Evolutionary conservation across 352 stramenopile species (phyloP).

Genomic region (Phytophthora chlamydospora): DNA sequence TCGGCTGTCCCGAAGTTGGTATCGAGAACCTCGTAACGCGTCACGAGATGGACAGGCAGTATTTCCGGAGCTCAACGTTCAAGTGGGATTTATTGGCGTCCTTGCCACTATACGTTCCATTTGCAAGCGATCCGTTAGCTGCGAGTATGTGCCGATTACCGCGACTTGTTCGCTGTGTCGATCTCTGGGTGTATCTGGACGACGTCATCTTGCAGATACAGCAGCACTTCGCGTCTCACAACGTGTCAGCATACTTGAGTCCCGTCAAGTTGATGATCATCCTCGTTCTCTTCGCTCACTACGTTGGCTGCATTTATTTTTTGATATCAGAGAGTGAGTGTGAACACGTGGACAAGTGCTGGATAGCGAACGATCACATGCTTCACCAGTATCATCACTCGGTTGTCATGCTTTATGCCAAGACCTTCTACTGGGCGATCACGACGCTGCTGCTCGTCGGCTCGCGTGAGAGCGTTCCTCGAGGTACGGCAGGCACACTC

Average conservation of each 20-base stretch:
- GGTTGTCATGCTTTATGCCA: conserved; percentile 54
- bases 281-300: conserved; percentile 68
- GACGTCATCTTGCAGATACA: conserved; percentile 74
- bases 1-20: conserved; percentile 48
- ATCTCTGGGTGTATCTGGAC: conserved; percentile 66
- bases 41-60: conserved; percentile 39
- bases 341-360: conserved; percentile 44
- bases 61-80: conserved; percentile 47
- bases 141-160: conserved; percentile 58
- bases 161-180: conserved; percentile 54
- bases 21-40: conserved; percentile 54
- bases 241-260: conserved; percentile 73
- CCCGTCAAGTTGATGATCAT: conserved; percentile 75
- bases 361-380: conserved; percentile 65
- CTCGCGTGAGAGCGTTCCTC: conserved; percentile 61
- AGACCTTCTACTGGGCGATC: conserved; percentile 77
- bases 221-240: conserved; percentile 66
- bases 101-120: conserved; percentile 52
- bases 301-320: conserved; percentile 72
- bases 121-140: conserved; percentile 32
- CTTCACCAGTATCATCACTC: conserved; percentile 67
- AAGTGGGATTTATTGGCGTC: conserved; percentile 63
- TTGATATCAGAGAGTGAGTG: conserved; percentile 70
- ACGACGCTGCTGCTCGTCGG: conserved; percentile 69
- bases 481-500: conserved; percentile 46